Base-by-base conservation (phyloP, 2,329 filamentous ascomycete species). In the Fusarium nodosum region DNA sequence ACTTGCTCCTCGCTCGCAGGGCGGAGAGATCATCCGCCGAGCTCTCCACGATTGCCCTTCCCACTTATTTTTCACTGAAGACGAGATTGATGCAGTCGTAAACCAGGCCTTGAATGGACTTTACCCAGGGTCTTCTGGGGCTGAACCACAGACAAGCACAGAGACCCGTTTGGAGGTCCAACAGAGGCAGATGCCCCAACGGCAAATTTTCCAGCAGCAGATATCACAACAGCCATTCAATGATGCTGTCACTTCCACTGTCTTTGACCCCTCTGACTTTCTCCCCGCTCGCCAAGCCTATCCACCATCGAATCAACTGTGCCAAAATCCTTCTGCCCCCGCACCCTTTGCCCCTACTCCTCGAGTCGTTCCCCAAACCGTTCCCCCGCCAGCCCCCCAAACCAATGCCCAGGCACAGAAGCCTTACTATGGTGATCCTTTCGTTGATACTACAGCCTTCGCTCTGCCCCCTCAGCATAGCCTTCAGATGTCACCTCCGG, bases 121-220 rank as follows among this genome's bases (percentile, higher is more conserved):
- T 50, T 50, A 50, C 33, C 33, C 34, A 28, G 47, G 47, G 33
- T 51, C 47, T 51, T 51, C 47, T 51, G 33, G 47, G 34, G 18
- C 34, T 7, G 47, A 51, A 51, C 34, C 22, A 20, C 47, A 51
- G 34, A 51, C 47, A 39, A 51, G 24, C 47, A 51, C 47, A 47
- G 45, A 50, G 38, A 50, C 46, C 46, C 46, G 31, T 38, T 38
- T 38, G 22, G 46, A 38, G 46, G 46, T 28, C 10, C 31, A n/a
- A 38, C 46, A 28, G 46, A 26, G 26, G 26, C 26, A 26, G 26
- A 26, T 26, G 26, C 26, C 26, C 26, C 26, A 26, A 26, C 26
- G 26, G 26, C 26, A 28, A 28, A 28, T 28, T 8, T 28, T 28
- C 9, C 26, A 28, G 26, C 26, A 28, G 26, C 26, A 28, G 26